A percentile compares a stretch with the other conserved stretches of the same genome.
phyloP scores from a whole-genome alignment of 2,329 filamentous ascomycete species.

The Scedosporium apiospermum region DNA sequence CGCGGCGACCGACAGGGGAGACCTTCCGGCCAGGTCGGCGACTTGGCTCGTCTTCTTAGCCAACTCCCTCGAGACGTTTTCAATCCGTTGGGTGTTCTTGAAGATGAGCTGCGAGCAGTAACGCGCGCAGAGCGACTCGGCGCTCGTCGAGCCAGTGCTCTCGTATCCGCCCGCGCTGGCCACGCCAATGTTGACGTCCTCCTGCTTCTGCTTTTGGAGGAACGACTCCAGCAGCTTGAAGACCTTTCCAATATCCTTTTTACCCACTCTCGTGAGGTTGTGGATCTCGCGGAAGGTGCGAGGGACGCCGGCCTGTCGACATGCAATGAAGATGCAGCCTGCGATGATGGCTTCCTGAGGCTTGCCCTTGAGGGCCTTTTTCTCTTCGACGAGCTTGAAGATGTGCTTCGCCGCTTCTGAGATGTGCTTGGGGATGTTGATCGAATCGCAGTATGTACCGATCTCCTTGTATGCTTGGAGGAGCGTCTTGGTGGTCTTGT shows the following conservation, averaged over 20 bases:
- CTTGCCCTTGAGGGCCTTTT: slow-evolving; percentile 91
- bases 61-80: slow-evolving; percentile 70
- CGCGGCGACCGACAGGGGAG: slow-evolving; percentile 85
- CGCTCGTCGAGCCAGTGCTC: slow-evolving; percentile 66
- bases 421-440: slow-evolving; percentile 70
- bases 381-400: slow-evolving; percentile 89
- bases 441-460: slow-evolving; percentile 74
- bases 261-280: slow-evolving; percentile 83
- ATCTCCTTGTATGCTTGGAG: slow-evolving; percentile 86
- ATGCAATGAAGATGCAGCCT: slow-evolving; percentile 95
- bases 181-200: slow-evolving; percentile 35
- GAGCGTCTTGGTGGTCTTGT: slow-evolving; percentile 75
- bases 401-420: slow-evolving; percentile 88
- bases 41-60: slow-evolving; percentile 69
- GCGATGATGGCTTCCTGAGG: slow-evolving; percentile 89
- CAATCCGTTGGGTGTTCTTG: slow-evolving; percentile 62
- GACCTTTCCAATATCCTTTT: slow-evolving; percentile 93
- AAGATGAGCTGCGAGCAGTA: slow-evolving; percentile 78
- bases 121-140: slow-evolving; percentile 76
- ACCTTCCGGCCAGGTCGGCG: slow-evolving; percentile 80
- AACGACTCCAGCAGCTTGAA: slow-evolving; percentile 92
- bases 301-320: slow-evolving; percentile 76
- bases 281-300: slow-evolving; percentile 94
- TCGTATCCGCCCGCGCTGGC: slow-evolving; percentile 61
- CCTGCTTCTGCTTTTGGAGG: slow-evolving; percentile 63